Evolutionary conservation across 2,329 filamentous ascomycete species (phyloP).

Genomic region (Stagonosporopsis chrysanthemi): DNA sequence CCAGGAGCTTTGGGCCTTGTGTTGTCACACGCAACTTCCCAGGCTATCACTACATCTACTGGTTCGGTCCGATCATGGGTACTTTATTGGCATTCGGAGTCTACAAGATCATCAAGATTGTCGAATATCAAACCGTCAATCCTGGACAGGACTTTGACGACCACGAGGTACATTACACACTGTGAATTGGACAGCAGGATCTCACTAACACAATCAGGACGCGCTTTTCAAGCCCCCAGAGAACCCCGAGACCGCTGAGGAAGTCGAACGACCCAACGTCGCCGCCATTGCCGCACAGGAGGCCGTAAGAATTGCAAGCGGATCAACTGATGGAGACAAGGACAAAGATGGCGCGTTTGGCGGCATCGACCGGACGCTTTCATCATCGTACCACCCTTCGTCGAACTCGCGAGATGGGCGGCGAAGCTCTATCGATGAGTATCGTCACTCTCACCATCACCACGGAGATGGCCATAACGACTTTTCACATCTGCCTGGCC

Average conservation of each 20-base stretch:
- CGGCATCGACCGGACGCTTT: constrained; percentile 8
- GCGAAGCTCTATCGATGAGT: constrained; percentile 10
- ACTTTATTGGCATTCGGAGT: constrained; percentile 48
- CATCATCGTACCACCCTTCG: constrained; percentile 2
- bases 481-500: constrained; percentile 2
- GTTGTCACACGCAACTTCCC: constrained; percentile 50
- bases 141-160: constrained; percentile 52
- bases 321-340: constrained; percentile 1
- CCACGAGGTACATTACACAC: constrained; percentile 33
- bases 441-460: not conserved
- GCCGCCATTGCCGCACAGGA: constrained; percentile 37
- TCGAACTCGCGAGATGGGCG: constrained; percentile 6
- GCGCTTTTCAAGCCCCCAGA: constrained; percentile 41
- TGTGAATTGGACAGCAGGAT: not conserved
- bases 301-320: constrained; percentile 20
- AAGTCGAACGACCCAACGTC: constrained; percentile 45
- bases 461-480: not conserved
- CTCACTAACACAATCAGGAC: constrained; percentile 21
- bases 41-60: constrained; percentile 55
- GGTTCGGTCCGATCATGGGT: constrained; percentile 49
- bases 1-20: constrained; percentile 52
- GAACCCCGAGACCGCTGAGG: constrained; percentile 31
- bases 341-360: not conserved
- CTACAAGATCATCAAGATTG: constrained; percentile 51
- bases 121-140: constrained; percentile 54